phyloP scores from a whole-genome alignment of 192 early-diverging fungal genomes.

The Diversispora epigaea region DNA sequence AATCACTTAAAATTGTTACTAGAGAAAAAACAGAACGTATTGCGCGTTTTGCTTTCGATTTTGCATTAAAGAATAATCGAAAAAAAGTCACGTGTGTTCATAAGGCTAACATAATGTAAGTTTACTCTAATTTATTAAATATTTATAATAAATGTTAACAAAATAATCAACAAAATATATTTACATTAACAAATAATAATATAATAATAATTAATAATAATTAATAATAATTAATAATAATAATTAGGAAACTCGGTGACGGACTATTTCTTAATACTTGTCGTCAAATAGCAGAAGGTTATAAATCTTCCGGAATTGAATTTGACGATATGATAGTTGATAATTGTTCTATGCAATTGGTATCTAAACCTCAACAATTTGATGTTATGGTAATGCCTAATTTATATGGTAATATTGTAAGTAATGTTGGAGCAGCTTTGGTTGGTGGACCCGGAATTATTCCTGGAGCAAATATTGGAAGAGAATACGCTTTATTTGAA shows the following conservation, averaged over 20 bases:
- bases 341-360: constrained; percentile 99
- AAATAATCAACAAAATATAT: not conserved
- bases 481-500: constrained; percentile 97
- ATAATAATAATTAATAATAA: constrained; percentile 34
- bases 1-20: constrained; percentile 98
- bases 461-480: constrained; percentile 97
- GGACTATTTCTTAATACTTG: constrained; percentile 97
- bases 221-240: constrained; percentile 14
- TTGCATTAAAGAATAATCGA: constrained; percentile 93
- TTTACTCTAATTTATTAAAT: constrained; percentile 1
- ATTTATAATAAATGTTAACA: not conserved
- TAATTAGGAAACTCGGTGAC: constrained; percentile 86
- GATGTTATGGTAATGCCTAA: constrained; percentile 99
- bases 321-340: constrained; percentile 99
- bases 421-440: constrained; percentile 96
- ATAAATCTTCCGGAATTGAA: constrained; percentile 84
- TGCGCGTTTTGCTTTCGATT: constrained; percentile 98
- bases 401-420: constrained; percentile 99
- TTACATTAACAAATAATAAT: constrained; percentile 6
- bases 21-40: constrained; percentile 98
- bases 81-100: constrained; percentile 99
- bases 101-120: constrained; percentile 99
- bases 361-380: constrained; percentile 95
- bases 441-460: constrained; percentile 95
- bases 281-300: constrained; percentile 85